Base-by-base conservation (phyloP, 1,284 basidiomycete species). In the Cryptococcus sp. region DNA sequence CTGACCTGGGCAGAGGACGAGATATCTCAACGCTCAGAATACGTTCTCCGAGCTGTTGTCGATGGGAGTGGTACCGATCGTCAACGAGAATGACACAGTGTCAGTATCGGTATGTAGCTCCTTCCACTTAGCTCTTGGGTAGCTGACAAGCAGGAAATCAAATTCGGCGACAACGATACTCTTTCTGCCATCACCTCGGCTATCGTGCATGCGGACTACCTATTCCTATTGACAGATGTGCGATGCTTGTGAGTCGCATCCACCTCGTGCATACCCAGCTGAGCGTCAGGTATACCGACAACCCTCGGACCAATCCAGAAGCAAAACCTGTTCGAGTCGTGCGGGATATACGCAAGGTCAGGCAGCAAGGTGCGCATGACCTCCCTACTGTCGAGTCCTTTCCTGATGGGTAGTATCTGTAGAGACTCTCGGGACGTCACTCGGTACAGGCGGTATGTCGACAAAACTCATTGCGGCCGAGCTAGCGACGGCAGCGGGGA, bases 141-240 rank as follows among this genome's bases (percentile, higher is more conserved):
- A n/a, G n/a, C n/a, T n/a, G n/a, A n/a, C n/a, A n/a, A n/a, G 1
- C 61, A 91, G 87, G 94, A 99, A 84, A 95, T 98, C 60, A 94
- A 94, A 85, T 99, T 98, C 65, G 94, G 95, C 44, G 95, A 98
- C 75, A 98, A 98, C 68, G 95, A 99, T 69, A 97, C 94, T 0
- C 77, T 99, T 18, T 97, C 92, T 24, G 94, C 94, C 19, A 93
- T 98, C 60, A 92, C 94, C 1, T 87, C 92, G 1, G 89, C 89
- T 4, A 93, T 99, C 83, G 85, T 97, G 22, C 90, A 97, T 60
- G 94, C 94, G 14, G 93, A 98, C 71, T 98, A 92, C 68, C 81
- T 98, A 11, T 97, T 97, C 73, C 80, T 98, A 6, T 78, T 97
- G 43, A 99, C 95, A 1, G 95, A 99, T 62, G 95, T 99, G 5